phyloP scores from a whole-genome alignment of 2,329 filamentous ascomycete species.

The Emericellopsis atlantica region DNA sequence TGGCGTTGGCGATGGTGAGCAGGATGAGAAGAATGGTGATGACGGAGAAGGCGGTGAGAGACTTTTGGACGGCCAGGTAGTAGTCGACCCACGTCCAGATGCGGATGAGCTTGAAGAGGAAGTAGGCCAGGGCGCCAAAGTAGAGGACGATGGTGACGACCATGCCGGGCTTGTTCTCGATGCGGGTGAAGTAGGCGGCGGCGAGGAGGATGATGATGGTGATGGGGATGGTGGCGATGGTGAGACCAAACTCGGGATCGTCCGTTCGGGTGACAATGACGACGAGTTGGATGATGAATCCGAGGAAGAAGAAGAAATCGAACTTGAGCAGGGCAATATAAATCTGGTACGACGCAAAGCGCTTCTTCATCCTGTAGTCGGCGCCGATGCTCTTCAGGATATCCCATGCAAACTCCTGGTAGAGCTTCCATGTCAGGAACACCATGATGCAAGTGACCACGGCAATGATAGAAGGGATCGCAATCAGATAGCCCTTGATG shows the following conservation, averaged over 20 bases:
- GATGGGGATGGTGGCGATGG: conserved; percentile 78
- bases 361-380: conserved; percentile 90
- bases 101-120: conserved; percentile 93
- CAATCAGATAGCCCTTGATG: conserved; percentile 65
- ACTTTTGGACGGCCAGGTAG: conserved; percentile 72
- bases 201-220: conserved; percentile 80
- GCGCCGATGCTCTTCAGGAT: conserved; percentile 99
- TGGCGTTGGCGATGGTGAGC: conserved; percentile 75
- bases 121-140: conserved; percentile 82
- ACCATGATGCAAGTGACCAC: conserved; percentile 60
- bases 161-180: conserved; percentile 73
- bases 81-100: conserved; percentile 59
- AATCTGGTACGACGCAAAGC: conserved; percentile 96
- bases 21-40: conserved; percentile 84
- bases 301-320: conserved; percentile 99
- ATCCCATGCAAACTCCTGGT: conserved; percentile 97
- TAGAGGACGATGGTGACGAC: conserved; percentile 69
- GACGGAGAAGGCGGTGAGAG: conserved; percentile 84
- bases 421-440: conserved; percentile 84
- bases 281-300: conserved; percentile 95
- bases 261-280: conserved; percentile 67
- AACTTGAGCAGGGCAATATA: conserved; percentile 98
- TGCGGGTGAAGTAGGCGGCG: conserved; percentile 74
- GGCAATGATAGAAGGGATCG: conserved; percentile 75
- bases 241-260: conserved; percentile 71